Base-by-base conservation (phyloP, 306 rosid species). In the Acacia confusa region DNA sequence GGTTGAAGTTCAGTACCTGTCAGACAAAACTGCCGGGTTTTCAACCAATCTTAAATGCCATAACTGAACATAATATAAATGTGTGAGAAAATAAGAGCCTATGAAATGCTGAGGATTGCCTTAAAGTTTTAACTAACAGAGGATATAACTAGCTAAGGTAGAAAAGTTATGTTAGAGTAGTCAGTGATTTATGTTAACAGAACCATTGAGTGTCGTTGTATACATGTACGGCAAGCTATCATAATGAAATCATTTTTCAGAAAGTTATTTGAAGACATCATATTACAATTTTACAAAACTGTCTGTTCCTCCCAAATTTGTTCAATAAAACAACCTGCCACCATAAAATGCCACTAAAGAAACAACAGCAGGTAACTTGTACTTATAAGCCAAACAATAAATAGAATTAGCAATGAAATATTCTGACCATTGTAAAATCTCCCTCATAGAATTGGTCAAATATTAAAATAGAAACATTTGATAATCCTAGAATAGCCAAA, bases 271-370 rank as follows among this genome's bases (percentile, higher is more conserved):
- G 50, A 32, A 5, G 19, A 27, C 50, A 24, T 27, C 2, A 50
- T 38, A 63, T 63, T 25, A 30, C 48, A 71, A 40, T 48, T 72
- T 63, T 5, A 40, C 24, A 20, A 71, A 48, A 48, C 64, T 38
- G 50, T 25, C 17, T 58, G 64, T 65, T 67, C 66, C 72, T 73
- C 66, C 72, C 10, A 9, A 78, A 30, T 72, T 27, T 20, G 25
- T 36, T 17, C 43, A 76, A 64, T n/a, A 34, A 38, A 45, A 71
- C 41, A 66, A 70, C 87, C 72, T 52, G 41, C 67, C 34, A 69
- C 43, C 45, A 22, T 32, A 24, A 70, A 16, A 11, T 53, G 53
- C 64, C 1, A 38, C 52, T 9, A 53, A 52, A 27, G 79, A 45
- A 60, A 24, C 9, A 45, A 72, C 5, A 40, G 75, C 9, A 28